These are phyloP conservation scores for Sporisorium graminicola DNA, from an alignment of 1,284 basidiomycete genomes.

Conservation along the genomic window DNA sequence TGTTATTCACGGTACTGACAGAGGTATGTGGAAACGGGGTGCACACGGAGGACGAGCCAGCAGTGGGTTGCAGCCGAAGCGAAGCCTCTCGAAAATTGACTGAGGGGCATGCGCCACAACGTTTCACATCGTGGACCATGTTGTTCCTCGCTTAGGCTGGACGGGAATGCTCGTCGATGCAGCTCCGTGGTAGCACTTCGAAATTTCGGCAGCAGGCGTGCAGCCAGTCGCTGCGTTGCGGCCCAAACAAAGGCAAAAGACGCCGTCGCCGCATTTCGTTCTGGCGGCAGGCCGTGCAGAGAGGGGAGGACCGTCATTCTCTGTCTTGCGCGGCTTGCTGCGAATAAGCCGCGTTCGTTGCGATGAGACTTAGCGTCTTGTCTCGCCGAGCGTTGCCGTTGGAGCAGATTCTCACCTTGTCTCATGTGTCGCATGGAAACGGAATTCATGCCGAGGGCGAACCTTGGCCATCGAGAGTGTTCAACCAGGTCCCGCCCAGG, in stretches of 20 bases:
- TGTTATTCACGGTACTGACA: no score
- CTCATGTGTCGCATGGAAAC: not conserved
- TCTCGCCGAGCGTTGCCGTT: not conserved
- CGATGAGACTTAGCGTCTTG: not conserved
- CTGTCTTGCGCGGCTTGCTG: no score
- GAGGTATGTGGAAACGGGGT: no score
- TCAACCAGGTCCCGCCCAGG: not conserved
- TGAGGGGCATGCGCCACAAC: constrained; percentile 8
- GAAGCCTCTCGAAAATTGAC: not conserved
- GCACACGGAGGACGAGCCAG: not conserved
- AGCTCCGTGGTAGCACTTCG: not conserved
- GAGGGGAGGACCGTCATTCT: no score
- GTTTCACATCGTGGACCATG: constrained; percentile 8
- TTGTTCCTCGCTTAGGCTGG: constrained; percentile 9
- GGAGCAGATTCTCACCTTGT: not conserved
- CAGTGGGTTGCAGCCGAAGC: not conserved
- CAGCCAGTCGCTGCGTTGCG: not conserved
- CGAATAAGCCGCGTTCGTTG: no score
- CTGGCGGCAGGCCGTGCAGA: no score
- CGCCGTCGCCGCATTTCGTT: no score
- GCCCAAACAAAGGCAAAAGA: not conserved
- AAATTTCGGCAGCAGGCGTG: no score
- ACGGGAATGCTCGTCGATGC: constrained; percentile 7
- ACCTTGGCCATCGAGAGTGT: not conserved
- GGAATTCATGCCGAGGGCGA: not conserved